phyloP scores from a whole-genome alignment of 805 yeast species.

The Yarrowia sp. region DNA sequence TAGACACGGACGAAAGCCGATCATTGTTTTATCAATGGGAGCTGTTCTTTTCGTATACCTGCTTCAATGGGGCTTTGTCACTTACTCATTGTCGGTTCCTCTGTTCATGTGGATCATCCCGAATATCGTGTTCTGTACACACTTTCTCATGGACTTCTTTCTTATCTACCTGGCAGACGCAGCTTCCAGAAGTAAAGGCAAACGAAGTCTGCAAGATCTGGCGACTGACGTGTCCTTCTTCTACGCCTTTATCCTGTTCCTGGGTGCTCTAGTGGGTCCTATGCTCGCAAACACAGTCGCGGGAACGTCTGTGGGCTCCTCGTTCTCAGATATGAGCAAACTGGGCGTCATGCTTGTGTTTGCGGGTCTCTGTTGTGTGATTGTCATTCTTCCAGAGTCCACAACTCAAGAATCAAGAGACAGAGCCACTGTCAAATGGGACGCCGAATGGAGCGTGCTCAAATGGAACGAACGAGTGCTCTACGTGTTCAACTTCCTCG shows the following conservation, averaged over 20 bases:
- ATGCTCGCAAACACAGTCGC: conserved; percentile 10
- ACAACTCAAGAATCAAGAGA: conserved; percentile 7
- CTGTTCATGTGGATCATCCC: conserved; percentile 12
- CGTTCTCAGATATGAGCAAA: conserved; percentile 16
- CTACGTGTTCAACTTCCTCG: conserved; percentile 1
- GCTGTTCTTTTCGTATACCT: conserved; percentile 3
- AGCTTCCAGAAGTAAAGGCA: conserved; percentile 13
- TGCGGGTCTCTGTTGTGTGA: conserved; percentile 25
- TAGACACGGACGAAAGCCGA: conserved; percentile 11
- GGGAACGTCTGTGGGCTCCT: not conserved
- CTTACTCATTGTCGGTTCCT: conserved; percentile 2
- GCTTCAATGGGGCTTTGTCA: conserved; percentile 22
- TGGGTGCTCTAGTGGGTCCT: conserved; percentile 20
- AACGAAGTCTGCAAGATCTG: conserved; percentile 15
- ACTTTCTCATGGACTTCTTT: conserved; percentile 25
- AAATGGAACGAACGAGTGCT: not conserved
- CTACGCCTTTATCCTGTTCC: conserved; percentile 26
- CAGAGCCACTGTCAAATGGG: conserved; percentile 31
- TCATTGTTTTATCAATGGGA: conserved; percentile 7
- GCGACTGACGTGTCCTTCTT: conserved; percentile 30
- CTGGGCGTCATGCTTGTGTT: conserved; percentile 18
- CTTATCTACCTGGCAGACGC: conserved; percentile 31
- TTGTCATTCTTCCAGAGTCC: conserved; percentile 19
- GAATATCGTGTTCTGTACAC: conserved; percentile 30
- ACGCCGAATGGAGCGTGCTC: conserved; percentile 10